These are phyloP conservation scores for Juglanconis juglandina DNA, from an alignment of 2,329 filamentous ascomycete genomes.

Conservation along the genomic window DNA sequence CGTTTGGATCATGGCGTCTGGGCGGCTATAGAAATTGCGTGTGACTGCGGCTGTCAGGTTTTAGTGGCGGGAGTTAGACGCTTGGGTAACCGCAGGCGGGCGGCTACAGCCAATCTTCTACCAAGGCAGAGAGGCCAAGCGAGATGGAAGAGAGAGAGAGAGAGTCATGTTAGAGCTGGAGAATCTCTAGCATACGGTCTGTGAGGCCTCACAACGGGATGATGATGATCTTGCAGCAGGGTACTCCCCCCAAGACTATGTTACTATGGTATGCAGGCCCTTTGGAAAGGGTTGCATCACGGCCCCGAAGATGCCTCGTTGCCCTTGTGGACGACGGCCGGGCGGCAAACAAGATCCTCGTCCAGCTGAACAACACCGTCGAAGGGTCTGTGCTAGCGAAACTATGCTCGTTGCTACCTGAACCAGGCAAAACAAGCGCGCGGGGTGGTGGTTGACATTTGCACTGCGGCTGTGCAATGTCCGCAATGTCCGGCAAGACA, in stretches of 20 bases:
- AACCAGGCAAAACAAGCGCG: constrained; percentile 4
- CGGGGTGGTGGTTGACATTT: background rate
- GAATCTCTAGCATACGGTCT: too few relatives aligned
- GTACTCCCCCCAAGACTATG: background rate
- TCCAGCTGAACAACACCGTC: constrained; percentile 1
- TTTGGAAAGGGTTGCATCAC: background rate
- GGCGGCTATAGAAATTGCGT: constrained; percentile 10
- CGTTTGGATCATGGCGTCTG: background rate
- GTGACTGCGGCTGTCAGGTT: background rate
- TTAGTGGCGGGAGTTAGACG: background rate
- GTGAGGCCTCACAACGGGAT: background rate
- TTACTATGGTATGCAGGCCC: background rate
- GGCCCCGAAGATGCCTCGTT: background rate
- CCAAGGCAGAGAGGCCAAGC: background rate
- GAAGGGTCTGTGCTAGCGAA: background rate
- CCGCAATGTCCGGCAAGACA: background rate
- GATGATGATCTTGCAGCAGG: background rate
- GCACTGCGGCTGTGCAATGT: background rate
- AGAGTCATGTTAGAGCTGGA: too few relatives aligned
- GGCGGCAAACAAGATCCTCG: constrained; percentile 11
- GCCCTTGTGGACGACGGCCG: background rate
- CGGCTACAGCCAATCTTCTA: background rate
- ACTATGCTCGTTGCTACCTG: background rate
- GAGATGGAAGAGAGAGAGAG: background rate
- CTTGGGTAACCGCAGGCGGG: constrained; percentile 10